These are phyloP conservation scores for Clathrus columnatus DNA, from an alignment of 768 basidiomycete species.

Conservation along the genomic window DNA sequence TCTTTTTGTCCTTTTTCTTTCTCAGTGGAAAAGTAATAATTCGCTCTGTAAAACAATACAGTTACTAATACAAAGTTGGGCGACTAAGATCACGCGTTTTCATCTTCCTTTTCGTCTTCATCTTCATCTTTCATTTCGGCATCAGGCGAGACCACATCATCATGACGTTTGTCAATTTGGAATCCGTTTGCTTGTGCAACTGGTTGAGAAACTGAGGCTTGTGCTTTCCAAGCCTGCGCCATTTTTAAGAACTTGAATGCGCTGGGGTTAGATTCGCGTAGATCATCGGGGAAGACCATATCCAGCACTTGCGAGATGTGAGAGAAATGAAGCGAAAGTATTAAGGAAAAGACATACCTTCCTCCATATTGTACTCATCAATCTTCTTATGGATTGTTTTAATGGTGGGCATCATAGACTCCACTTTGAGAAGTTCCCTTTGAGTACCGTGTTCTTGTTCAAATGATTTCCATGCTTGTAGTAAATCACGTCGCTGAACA, in stretches of 20 bases:
- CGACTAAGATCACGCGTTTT: neutral
- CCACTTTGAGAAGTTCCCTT: constrained; percentile 71
- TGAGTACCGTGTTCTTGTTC: constrained; percentile 72
- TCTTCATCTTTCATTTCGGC: neutral
- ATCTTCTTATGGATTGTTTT: constrained; percentile 9
- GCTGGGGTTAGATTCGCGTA: constrained; percentile 84
- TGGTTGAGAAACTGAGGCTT: neutral
- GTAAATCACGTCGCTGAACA: constrained; percentile 73
- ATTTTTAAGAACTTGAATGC: constrained; percentile 94
- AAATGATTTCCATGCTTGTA: constrained; percentile 94
- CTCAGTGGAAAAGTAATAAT: neutral
- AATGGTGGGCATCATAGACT: constrained; percentile 73
- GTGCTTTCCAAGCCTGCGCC: constrained; percentile 82
- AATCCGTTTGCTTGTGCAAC: neutral
- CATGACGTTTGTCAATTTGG: neutral
- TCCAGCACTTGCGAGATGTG: constrained; percentile 64
- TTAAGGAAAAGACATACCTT: constrained; percentile 2
- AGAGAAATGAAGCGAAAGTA: neutral
- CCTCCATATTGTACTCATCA: constrained; percentile 7
- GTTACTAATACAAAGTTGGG: neutral
- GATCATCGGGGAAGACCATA: constrained; percentile 93
- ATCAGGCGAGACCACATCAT: neutral
- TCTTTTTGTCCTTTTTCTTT: neutral
- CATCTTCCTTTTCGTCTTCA: neutral
- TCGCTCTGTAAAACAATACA: neutral